Evolutionary conservation across 2,329 filamentous ascomycete genomes (phyloP).

Genomic region (Geoglossum cookeanum): DNA sequence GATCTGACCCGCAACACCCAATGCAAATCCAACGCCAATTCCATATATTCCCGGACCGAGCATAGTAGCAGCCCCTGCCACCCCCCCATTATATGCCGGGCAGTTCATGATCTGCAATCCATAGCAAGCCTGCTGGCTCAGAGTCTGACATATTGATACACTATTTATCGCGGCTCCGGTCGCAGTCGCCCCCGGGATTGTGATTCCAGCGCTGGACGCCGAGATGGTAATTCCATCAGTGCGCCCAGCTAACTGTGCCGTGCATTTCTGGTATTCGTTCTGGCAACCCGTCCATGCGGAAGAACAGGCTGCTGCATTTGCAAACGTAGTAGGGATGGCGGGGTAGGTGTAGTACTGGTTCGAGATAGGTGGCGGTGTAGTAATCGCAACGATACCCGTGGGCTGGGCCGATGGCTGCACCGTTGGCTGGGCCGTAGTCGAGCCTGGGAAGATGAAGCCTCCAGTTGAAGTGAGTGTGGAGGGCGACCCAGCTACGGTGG

Average conservation of each 20-base stretch:
- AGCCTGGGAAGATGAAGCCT: slow-evolving; percentile 5
- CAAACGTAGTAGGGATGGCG: slow-evolving; percentile 33
- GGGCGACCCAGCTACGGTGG: slow-evolving; percentile 8
- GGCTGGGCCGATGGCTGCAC: slow-evolving; percentile 10
- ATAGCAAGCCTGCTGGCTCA: slow-evolving; percentile 28
- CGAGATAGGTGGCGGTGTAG: slow-evolving; percentile 22
- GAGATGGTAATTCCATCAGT: slow-evolving; percentile 32
- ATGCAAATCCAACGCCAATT: slow-evolving; percentile 21
- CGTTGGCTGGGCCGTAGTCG: slow-evolving; percentile 10
- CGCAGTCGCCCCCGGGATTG: slow-evolving; percentile 25
- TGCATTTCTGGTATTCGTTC: slow-evolving; percentile 26
- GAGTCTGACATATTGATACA: slow-evolving; percentile 25
- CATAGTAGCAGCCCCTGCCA: neutral
- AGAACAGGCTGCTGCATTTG: slow-evolving; percentile 30
- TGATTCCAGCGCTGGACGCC: slow-evolving; percentile 29
- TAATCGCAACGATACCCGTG: slow-evolving; percentile 11
- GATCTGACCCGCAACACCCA: slow-evolving; percentile 24
- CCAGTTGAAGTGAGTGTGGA: neutral
- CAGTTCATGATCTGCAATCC: slow-evolving; percentile 29
- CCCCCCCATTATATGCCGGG: slow-evolving; percentile 17
- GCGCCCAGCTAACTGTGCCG: slow-evolving; percentile 26
- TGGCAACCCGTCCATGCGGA: slow-evolving; percentile 34
- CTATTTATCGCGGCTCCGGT: slow-evolving; percentile 13
- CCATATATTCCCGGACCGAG: slow-evolving; percentile 19
- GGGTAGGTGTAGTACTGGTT: slow-evolving; percentile 33